These are phyloP conservation scores for Pseudogymnoascus sp. DNA, from an alignment of 2,329 filamentous ascomycete species.

Conservation along the genomic window DNA sequence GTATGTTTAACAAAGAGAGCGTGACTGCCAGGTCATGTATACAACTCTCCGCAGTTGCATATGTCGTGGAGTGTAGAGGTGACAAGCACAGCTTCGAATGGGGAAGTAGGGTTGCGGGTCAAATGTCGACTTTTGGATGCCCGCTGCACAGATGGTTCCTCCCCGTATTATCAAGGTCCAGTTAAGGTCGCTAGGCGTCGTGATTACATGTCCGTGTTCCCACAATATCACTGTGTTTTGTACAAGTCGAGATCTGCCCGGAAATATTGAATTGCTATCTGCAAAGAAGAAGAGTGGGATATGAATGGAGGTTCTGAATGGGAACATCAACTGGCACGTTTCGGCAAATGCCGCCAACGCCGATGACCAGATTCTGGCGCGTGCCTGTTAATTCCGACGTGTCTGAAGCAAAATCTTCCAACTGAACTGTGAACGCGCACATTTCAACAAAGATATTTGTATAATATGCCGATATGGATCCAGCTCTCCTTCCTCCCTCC, in stretches of 20 bases:
- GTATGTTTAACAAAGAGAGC: neutral
- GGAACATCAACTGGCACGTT: slow-evolving; percentile 4
- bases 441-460: neutral
- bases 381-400: slow-evolving; percentile 7
- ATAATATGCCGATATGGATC: neutral
- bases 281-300: neutral
- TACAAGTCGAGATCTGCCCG: neutral
- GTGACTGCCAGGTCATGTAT: neutral
- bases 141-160: slow-evolving; percentile 6
- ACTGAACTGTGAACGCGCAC: neutral
- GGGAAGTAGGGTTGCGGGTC: slow-evolving; percentile 4
- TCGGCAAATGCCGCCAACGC: slow-evolving; percentile 6
- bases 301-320: slow-evolving; percentile 9
- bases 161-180: slow-evolving; percentile 4
- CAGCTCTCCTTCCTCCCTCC: neutral
- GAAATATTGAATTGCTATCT: slow-evolving; percentile 8
- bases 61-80: slow-evolving; percentile 7
- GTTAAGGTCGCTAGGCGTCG: neutral
- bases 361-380: slow-evolving; percentile 5
- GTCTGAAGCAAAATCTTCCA: slow-evolving; percentile 1
- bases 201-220: slow-evolving; percentile 5
- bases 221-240: slow-evolving; percentile 4
- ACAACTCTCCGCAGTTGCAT: slow-evolving; percentile 6
- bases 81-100: slow-evolving; percentile 4
- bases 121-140: slow-evolving; percentile 3